phyloP scores from a whole-genome alignment of 768 basidiomycete genomes.

The Grammothele lineata region DNA sequence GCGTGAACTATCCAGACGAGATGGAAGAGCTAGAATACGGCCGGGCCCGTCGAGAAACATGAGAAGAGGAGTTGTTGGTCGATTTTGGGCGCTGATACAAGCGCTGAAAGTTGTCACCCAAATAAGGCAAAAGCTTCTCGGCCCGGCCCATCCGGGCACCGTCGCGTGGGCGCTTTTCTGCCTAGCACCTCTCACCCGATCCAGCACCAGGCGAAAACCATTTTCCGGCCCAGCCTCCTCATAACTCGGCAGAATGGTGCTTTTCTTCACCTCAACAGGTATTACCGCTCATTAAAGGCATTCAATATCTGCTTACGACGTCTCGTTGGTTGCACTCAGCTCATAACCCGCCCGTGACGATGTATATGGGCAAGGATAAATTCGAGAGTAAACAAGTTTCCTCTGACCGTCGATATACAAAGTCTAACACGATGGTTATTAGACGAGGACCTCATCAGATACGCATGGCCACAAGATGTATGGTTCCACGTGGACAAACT shows the following conservation, averaged over 20 bases:
- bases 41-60: too few species aligned
- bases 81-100: too few species aligned
- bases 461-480: conserved; percentile 83
- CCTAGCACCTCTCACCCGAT: too few species aligned
- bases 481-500: conserved; percentile 99
- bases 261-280: conserved; percentile 58
- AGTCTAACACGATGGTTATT: not conserved
- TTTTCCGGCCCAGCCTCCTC: too few species aligned
- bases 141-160: too few species aligned
- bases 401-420: not conserved
- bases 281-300: not conserved
- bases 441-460: conserved; percentile 97
- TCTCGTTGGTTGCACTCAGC: conserved; percentile 34
- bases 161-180: too few species aligned
- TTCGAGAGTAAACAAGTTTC: conserved; percentile 73
- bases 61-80: too few species aligned
- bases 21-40: too few species aligned
- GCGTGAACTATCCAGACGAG: too few species aligned
- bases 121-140: too few species aligned
- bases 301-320: not conserved
- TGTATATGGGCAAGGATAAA: conserved; percentile 98
- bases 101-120: too few species aligned
- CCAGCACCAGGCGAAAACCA: too few species aligned
- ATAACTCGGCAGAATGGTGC: conserved; percentile 48
- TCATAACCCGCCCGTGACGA: conserved; percentile 55